Evolutionary conservation across 2,329 filamentous ascomycete species (phyloP), one percentile per base, ranked within the genome.

Genomic region (Akanthomyces muscarius): DNA sequence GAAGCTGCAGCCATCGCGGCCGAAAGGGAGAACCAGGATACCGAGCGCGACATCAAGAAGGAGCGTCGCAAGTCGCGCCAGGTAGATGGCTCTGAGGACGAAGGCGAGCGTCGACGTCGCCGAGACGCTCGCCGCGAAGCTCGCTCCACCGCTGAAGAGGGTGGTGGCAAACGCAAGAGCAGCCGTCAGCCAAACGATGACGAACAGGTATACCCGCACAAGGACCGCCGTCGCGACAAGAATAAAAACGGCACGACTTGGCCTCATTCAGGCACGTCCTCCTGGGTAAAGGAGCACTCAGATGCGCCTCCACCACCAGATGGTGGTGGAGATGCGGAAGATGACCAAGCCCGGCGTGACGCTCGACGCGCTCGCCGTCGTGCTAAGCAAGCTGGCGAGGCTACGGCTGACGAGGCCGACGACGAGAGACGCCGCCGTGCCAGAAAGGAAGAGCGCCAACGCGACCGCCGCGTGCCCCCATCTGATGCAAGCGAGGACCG

Each of bases 261-360:
- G 86, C 85, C 86, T 21, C 83, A 87, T 70, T 86, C 83, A 7
- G 85, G 86, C 30, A 88, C 85, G 0, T 85, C 83, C 10, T 87
- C 84, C 0, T 88, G 86, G 86, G 85, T 88, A 5, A 87, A 87
- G 72, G 85, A 88, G 14, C 81, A 86, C 67, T 84, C 82, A 2
- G 86, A 87, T 67, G 85, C 84, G 3, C 83, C 83, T 1, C 84
- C 85, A 3, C 85, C 85, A 2, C 84, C 83, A 1, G 78, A 80
- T 0, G 76, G 76, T 45, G 76, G 76, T 47, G 75, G 73, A 18
- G 70, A 71, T 23, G 70, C 71, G 4, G 78, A 81, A 11, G 80
- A 82, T 33, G 82, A 83, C 23, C 79, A 80, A 54, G 80, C 78
- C 11, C 77, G 81, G 14, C 80, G 80, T 10, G 82, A 83, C 55